A percentile compares a stretch with the other conserved stretches of the same genome.
Evolutionary conservation across 1,284 basidiomycete genomes (phyloP).

Genomic region (Earliella scabrosa): DNA sequence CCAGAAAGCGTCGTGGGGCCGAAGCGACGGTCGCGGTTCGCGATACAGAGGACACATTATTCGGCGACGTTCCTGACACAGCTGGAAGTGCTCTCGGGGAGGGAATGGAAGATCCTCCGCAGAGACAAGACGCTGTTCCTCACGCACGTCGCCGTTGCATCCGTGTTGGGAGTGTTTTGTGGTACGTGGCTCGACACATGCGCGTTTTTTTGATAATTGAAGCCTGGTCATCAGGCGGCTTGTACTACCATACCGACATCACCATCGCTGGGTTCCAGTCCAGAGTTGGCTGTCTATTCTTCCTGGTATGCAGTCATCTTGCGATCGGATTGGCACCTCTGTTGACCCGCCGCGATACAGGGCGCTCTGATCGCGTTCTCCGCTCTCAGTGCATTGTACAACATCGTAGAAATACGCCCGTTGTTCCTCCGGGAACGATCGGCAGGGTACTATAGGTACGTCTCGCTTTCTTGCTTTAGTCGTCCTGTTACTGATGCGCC

Average conservation of each 20-base stretch:
- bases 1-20: not conserved
- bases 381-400: conserved; percentile 85
- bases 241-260: conserved; percentile 80
- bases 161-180: conserved; percentile 79
- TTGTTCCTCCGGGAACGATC: conserved; percentile 89
- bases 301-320: conserved; percentile 74
- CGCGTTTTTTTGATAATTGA: not conserved
- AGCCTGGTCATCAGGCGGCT: conserved; percentile 59
- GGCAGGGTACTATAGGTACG: conserved; percentile 76
- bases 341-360: no score
- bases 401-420: conserved; percentile 78
- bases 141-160: conserved; percentile 73
- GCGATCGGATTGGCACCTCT: no score
- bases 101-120: conserved; percentile 84
- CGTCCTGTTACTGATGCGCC: not conserved
- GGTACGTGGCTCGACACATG: conserved; percentile 45
- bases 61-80: conserved; percentile 86
- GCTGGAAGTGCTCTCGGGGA: conserved; percentile 73
- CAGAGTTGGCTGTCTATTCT: conserved; percentile 89
- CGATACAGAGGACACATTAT: conserved; percentile 39
- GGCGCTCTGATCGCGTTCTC: conserved; percentile 89
- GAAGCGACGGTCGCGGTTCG: conserved; percentile 11
- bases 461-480: not conserved
- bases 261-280: conserved; percentile 93
- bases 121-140: conserved; percentile 85